Percentiles rank a stretch among this genome's conserved stretches.
Evolutionary conservation across 495 filamentous ascomycete species (phyloP).

Genomic region (Talaromyces proteolyticus): DNA sequence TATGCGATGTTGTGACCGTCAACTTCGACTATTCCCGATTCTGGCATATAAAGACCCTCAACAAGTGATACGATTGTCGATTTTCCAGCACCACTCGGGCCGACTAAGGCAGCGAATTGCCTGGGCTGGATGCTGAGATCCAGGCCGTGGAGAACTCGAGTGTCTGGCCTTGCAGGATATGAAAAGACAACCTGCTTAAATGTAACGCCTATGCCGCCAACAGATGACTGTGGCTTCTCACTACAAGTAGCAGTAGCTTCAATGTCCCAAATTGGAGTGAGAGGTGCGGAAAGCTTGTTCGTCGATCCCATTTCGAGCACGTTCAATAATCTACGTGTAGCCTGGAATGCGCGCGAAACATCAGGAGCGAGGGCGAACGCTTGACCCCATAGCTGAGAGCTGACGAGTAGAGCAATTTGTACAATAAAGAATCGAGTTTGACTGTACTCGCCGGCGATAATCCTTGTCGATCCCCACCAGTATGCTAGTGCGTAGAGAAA

Average conservation of each 20-base stretch:
- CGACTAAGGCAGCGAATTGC: constrained; percentile 55
- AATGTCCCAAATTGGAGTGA: background rate
- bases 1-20: constrained; percentile 36
- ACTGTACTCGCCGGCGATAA: constrained; percentile 49
- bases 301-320: constrained; percentile 15
- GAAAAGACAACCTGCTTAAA: constrained; percentile 45
- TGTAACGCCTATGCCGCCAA: background rate
- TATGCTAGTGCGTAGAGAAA: constrained; percentile 60
- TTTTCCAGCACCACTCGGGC: constrained; percentile 57
- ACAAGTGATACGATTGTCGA: constrained; percentile 54
- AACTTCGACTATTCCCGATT: constrained; percentile 32
- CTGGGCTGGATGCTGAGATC: constrained; percentile 49
- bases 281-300: constrained; percentile 1
- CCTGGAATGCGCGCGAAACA: constrained; percentile 47
- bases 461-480: constrained; percentile 58
- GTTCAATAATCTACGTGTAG: constrained; percentile 22
- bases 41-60: constrained; percentile 51
- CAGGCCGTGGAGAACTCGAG: constrained; percentile 45
- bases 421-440: constrained; percentile 63
- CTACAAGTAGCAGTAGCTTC: background rate
- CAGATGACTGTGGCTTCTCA: background rate
- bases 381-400: constrained; percentile 58
- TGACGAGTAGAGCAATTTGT: constrained; percentile 49
- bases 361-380: constrained; percentile 61
- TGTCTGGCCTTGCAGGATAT: constrained; percentile 54